phyloP scores from a whole-genome alignment of 1,139 yeast species.

The Hansenula lynferdii region DNA sequence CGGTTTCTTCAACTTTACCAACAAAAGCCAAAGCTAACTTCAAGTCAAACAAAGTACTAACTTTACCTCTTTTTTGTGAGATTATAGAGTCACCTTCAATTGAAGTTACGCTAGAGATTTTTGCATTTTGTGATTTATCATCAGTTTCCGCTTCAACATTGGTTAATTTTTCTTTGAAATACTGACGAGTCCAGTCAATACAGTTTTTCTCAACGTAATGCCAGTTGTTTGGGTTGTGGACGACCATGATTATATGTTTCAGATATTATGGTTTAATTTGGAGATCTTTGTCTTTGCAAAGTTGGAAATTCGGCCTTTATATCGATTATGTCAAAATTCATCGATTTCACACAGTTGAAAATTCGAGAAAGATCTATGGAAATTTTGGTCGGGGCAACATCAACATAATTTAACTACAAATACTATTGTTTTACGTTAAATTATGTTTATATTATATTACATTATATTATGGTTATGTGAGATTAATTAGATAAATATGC shows the following conservation, averaged over 20 bases:
- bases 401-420: no score
- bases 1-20: conserved; percentile 39
- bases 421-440: no score
- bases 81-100: conserved; percentile 97
- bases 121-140: conserved; percentile 24
- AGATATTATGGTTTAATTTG: no score
- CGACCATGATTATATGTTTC: conserved; percentile 64
- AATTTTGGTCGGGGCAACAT: no score
- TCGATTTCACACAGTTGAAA: no score
- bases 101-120: conserved; percentile 52
- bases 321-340: no score
- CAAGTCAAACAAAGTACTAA: conserved; percentile 85
- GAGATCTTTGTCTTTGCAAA: no score
- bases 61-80: conserved; percentile 94
- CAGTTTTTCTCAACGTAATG: conserved; percentile 99
- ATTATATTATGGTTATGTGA: no score
- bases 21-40: conserved; percentile 56
- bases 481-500: no score
- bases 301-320: no score
- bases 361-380: no score
- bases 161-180: conserved; percentile 57
- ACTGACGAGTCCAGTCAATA: conserved; percentile 80
- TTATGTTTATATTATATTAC: no score
- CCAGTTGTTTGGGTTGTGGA: conserved; percentile 79
- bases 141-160: conserved; percentile 40